Conservation (phyloP, 257 asterid genomes). For the Pogostemon cablin region DNA sequence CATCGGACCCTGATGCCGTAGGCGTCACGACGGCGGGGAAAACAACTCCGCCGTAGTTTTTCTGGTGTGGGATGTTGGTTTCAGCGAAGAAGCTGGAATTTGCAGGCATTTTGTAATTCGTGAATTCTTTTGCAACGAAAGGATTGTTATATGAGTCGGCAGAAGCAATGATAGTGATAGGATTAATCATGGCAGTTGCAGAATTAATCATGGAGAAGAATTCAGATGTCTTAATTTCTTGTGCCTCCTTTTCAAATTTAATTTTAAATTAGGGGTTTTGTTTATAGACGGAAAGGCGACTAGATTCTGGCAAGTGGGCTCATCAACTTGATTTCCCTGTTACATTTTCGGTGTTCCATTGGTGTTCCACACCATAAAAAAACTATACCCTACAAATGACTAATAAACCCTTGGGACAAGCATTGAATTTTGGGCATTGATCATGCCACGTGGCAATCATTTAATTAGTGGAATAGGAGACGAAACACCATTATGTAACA, state of each 20-base stretch:
- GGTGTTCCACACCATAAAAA: too few species aligned
- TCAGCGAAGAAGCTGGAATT: conserved; percentile 48
- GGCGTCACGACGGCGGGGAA: conserved; percentile 71
- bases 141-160: not conserved
- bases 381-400: too few species aligned
- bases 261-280: too few species aligned
- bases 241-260: not conserved
- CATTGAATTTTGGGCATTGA: too few species aligned
- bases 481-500: too few species aligned
- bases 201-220: conserved; percentile 32
- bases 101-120: conserved; percentile 41
- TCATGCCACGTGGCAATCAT: too few species aligned
- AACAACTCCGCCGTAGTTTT: conserved; percentile 41
- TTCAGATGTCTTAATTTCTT: not conserved
- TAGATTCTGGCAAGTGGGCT: too few species aligned
- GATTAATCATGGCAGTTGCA: conserved; percentile 17
- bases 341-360: too few species aligned
- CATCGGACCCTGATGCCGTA: not conserved
- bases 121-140: not conserved
- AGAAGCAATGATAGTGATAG: conserved; percentile 15
- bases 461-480: too few species aligned
- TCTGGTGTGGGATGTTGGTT: conserved; percentile 61
- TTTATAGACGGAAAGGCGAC: too few species aligned
- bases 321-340: too few species aligned
- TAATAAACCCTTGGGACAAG: too few species aligned